Evolutionary conservation across 179 eudicot species (phyloP).

Genomic region (Vitellaria paradoxa): DNA sequence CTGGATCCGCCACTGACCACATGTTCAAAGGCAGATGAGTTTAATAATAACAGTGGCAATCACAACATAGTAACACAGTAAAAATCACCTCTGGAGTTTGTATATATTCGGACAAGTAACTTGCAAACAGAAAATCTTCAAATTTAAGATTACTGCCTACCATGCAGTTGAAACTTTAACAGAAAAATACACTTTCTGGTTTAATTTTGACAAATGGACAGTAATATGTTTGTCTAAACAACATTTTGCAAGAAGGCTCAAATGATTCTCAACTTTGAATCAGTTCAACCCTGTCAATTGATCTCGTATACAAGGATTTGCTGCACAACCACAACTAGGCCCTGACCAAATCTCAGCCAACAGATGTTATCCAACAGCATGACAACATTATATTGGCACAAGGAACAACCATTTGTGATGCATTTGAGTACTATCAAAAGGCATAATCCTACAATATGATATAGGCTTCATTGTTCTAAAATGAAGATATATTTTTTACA

Average conservation of each 20-base stretch:
- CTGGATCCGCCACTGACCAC: too few relatives aligned
- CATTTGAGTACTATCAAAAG: not conserved
- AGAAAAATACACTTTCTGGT: not conserved
- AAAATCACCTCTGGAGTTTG: too few relatives aligned
- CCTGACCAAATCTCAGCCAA: not conserved
- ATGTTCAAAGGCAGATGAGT: too few relatives aligned
- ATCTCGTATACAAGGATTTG: too few relatives aligned
- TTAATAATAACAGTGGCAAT: too few relatives aligned
- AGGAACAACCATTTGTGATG: not conserved
- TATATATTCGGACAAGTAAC: too few relatives aligned
- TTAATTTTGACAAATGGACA: not conserved
- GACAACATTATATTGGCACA: not conserved
- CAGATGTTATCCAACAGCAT: not conserved
- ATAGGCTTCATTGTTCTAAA: not conserved
- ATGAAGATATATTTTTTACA: slow-evolving; percentile 6
- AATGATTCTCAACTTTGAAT: not conserved
- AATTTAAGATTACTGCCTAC: too few relatives aligned
- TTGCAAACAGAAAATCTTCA: too few relatives aligned
- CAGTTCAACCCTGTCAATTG: not conserved
- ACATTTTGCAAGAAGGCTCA: not conserved
- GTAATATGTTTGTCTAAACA: not conserved
- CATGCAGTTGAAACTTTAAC: not conserved
- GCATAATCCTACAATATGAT: not conserved
- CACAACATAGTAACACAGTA: too few relatives aligned
- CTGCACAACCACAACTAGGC: too few relatives aligned